These are phyloP conservation scores for Lagenaria siceraria DNA, from an alignment of 306 rosid species.

Conservation along the genomic window DNA sequence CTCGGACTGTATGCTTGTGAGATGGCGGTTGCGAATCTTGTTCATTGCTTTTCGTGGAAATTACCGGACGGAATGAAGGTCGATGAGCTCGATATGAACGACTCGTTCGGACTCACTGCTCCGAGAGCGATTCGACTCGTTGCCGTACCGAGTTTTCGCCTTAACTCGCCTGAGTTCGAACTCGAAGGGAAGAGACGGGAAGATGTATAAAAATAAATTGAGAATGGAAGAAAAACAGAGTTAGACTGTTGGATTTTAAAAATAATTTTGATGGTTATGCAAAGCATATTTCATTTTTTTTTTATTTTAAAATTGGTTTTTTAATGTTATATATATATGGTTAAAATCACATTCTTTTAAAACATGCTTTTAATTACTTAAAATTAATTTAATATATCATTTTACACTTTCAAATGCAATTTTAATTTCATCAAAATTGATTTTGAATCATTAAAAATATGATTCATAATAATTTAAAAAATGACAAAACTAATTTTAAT, in stretches of 20 bases:
- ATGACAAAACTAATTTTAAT: too few species aligned
- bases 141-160: constrained; percentile 29
- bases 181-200: background rate
- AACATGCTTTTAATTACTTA: too few species aligned
- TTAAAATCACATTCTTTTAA: too few species aligned
- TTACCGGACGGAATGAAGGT: constrained; percentile 34
- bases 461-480: too few species aligned
- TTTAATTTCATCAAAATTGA: too few species aligned
- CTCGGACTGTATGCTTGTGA: constrained; percentile 40
- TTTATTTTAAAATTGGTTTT: too few species aligned
- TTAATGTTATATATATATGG: too few species aligned
- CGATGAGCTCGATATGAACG: constrained; percentile 39
- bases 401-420: too few species aligned
- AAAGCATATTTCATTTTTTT: too few species aligned
- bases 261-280: background rate
- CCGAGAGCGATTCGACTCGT: constrained; percentile 39
- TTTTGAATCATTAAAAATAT: too few species aligned
- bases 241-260: background rate
- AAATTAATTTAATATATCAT: too few species aligned
- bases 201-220: background rate
- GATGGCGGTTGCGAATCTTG: constrained; percentile 31
- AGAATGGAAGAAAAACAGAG: background rate
- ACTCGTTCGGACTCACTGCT: constrained; percentile 44
- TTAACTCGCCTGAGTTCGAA: constrained; percentile 10
- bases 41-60: constrained; percentile 42